These are phyloP conservation scores for Xylaria bambusicola DNA, from an alignment of 495 filamentous ascomycete species.

Conservation along the genomic window DNA sequence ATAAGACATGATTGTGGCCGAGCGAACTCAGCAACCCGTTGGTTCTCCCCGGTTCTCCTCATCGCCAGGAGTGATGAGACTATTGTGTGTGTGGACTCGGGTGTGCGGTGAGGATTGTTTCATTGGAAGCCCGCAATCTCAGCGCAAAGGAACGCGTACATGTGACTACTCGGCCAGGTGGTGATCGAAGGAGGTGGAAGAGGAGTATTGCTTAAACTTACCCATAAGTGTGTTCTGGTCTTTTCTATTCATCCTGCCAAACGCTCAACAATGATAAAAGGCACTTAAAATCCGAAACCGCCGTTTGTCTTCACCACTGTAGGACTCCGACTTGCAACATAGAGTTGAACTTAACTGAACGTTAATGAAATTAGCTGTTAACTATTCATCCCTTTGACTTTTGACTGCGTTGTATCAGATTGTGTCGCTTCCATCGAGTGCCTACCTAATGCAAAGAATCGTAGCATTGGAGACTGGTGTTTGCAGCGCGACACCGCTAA, in stretches of 20 bases:
- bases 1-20: no score
- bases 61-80: not conserved
- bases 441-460: no score
- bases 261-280: not conserved
- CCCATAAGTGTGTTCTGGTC: conserved; percentile 23
- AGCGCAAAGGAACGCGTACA: not conserved
- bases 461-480: no score
- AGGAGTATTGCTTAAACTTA: conserved; percentile 16
- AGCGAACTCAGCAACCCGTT: not conserved
- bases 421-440: no score
- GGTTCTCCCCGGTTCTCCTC: not conserved
- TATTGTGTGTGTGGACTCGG: not conserved
- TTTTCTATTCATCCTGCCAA: conserved; percentile 25
- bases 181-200: not conserved
- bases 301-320: not conserved
- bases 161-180: not conserved
- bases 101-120: not conserved
- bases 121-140: not conserved
- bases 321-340: no score
- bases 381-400: no score
- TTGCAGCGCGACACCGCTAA: no score
- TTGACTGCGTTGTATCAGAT: no score
- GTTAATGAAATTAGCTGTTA: no score
- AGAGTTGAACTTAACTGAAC: no score
- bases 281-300: no score